These are phyloP conservation scores for Dendryphion nanum DNA, from an alignment of 2,329 filamentous ascomycete genomes.

Conservation along the genomic window DNA sequence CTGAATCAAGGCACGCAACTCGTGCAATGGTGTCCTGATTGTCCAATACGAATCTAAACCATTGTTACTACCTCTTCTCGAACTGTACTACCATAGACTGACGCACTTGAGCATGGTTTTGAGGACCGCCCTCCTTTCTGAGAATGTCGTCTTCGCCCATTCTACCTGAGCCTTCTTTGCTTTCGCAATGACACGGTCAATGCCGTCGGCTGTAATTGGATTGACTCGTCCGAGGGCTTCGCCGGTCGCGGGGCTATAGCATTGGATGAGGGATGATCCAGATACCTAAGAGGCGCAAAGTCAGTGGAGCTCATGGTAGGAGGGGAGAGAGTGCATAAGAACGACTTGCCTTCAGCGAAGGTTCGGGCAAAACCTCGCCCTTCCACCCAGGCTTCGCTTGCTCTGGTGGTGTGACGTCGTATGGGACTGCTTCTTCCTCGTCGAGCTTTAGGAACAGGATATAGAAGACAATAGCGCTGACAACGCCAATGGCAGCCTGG, in stretches of 20 bases:
- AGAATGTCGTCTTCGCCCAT: conserved; percentile 79
- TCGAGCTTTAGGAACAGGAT: conserved; percentile 12
- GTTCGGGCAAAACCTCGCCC: conserved; percentile 57
- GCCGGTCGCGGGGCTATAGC: conserved; percentile 88
- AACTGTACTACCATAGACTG: background rate
- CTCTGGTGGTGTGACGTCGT: conserved; percentile 62
- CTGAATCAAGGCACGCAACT: conserved; percentile 85
- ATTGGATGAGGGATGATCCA: conserved; percentile 70
- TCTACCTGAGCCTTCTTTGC: conserved; percentile 70
- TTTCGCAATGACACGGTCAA: conserved; percentile 74
- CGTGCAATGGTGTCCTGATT: conserved; percentile 85
- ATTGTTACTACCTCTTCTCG: background rate
- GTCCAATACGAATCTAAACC: conserved; percentile 68
- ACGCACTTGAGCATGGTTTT: conserved; percentile 69
- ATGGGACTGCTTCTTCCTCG: conserved; percentile 52
- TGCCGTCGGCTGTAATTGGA: conserved; percentile 71
- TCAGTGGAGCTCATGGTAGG: background rate
- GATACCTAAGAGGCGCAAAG: conserved; percentile 43
- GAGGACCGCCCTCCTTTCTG: conserved; percentile 74
- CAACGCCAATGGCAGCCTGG: background rate
- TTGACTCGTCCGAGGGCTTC: conserved; percentile 76
- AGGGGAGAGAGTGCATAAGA: background rate
- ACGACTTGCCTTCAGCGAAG: conserved; percentile 57
- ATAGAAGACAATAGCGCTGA: background rate
- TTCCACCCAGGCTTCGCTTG: conserved; percentile 55